Percentiles rank a stretch among this genome's conserved stretches.
These are phyloP conservation scores for Magnolia changhungtana DNA, from an alignment of 164 flowering plant genomes.

Conservation along the genomic window DNA sequence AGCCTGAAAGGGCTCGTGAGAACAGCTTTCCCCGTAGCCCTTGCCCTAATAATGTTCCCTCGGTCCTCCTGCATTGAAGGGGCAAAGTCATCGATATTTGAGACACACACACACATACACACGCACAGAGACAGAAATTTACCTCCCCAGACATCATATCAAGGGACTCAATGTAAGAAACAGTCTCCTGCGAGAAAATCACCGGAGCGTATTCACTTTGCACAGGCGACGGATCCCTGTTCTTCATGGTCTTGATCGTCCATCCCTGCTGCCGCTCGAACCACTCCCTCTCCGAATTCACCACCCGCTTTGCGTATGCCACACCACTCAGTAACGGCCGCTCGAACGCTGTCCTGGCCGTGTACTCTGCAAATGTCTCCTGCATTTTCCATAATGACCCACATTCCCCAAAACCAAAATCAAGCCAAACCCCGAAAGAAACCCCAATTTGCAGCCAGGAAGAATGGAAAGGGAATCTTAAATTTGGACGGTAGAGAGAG, in stretches of 20 bases:
- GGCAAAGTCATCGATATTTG: neutral
- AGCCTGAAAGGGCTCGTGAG: slow-evolving; percentile 81
- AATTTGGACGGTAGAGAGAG: neutral
- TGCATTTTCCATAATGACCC: slow-evolving; percentile 31
- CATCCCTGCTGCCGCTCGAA: slow-evolving; percentile 83
- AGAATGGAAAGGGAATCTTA: too few relatives aligned
- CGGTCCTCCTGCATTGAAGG: slow-evolving; percentile 66
- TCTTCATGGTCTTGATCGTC: slow-evolving; percentile 81
- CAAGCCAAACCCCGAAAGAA: neutral
- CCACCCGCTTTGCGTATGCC: slow-evolving; percentile 77
- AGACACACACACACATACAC: neutral
- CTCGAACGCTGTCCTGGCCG: slow-evolving; percentile 83
- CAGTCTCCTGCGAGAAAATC: slow-evolving; percentile 82
- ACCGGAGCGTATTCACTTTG: slow-evolving; percentile 94
- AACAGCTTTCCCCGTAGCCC: slow-evolving; percentile 92
- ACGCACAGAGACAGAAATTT: neutral
- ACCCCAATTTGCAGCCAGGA: neutral
- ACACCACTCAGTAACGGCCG: slow-evolving; percentile 88
- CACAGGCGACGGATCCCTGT: slow-evolving; percentile 62
- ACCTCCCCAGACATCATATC: slow-evolving; percentile 99
- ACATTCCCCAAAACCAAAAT: neutral
- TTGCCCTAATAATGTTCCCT: slow-evolving; percentile 84
- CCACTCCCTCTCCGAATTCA: slow-evolving; percentile 62
- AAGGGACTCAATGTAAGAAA: slow-evolving; percentile 70
- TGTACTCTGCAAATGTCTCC: slow-evolving; percentile 89